Percentiles rank a stretch among this genome's conserved stretches.
Conservation (phyloP, 768 basidiomycete species). For the Boletus vinaceobasis region DNA sequence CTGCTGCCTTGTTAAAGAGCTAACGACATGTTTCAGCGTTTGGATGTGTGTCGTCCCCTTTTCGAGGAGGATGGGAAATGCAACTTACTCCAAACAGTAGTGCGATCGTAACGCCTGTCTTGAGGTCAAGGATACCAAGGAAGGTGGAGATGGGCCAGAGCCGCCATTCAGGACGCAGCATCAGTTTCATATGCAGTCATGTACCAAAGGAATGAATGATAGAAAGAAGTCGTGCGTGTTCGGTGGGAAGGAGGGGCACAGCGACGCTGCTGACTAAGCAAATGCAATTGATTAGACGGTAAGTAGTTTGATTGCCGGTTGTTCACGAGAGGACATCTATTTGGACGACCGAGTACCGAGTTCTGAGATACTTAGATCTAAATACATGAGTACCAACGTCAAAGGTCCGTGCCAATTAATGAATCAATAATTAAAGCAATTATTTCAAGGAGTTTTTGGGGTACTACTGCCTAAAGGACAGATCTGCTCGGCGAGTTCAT, state of each 20-base stretch:
- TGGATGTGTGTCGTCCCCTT: background rate
- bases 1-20: slow-evolving; percentile 97
- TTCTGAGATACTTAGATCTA: background rate
- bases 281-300: background rate
- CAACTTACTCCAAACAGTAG: slow-evolving; percentile 81
- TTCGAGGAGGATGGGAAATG: background rate
- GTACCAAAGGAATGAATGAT: slow-evolving; percentile 20
- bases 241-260: background rate
- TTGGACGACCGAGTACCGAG: background rate
- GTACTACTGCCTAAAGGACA: background rate
- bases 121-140: slow-evolving; percentile 85
- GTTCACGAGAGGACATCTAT: background rate
- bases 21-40: slow-evolving; percentile 28
- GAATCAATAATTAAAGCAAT: background rate
- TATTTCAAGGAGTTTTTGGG: background rate
- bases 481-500: background rate
- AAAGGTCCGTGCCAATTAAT: background rate
- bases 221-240: background rate
- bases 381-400: background rate
- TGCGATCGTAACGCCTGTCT: slow-evolving; percentile 86
- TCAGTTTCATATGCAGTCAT: slow-evolving; percentile 66
- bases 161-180: slow-evolving; percentile 78
- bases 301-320: too few relatives aligned
- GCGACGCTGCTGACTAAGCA: slow-evolving; percentile 22
- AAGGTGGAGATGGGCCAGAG: slow-evolving; percentile 82